Base-by-base conservation (phyloP, 495 filamentous ascomycete species). In the Penicillium maclennaniae region DNA sequence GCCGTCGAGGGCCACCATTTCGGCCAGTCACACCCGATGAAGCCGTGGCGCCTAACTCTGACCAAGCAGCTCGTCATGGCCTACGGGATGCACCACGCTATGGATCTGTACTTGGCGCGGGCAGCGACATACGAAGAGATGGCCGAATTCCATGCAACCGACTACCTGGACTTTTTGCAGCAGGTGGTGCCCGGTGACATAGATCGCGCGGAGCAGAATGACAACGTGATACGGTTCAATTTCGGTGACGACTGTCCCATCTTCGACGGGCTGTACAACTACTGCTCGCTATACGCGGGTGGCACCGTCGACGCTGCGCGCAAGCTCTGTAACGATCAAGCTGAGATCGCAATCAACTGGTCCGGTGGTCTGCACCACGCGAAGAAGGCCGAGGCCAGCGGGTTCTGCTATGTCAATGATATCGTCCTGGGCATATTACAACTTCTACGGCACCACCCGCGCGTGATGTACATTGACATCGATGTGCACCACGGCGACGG, bases 331-430 rank as follows among this genome's bases (percentile, higher is more conserved):
- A 85, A 87, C 62, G 76, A 85, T 34, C 88, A 97, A 70, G 87
- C 90, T 21, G 86, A 96, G 63, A 97, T 98, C 60, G 93, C 93
- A 10, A 92, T 97, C 74, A 96, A 96, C 69, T 98, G 93, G 93
- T 92, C 91, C n/a, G 93, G 93, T 17, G 93, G 93, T 4, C 77
- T 98, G n/a, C 93, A 98, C 65, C 93, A 98, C 69, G 93, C 93
- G 23, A 96, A 96, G 66, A 96, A 95, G 62, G 83, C 85, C 63
- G 89, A 95, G 69, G 93, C 95, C 16, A 88, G 84, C 45, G 93
- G 93, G 6, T 98, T 98, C 73, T 98, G 93, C 73, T 98, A 98
- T 72, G 86, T 96, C 62, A 98, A 98, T 67, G 93, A 98, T 69
- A 97, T 98, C 66, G 95, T 97, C 37, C 84, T 98, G 25, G 91